Percentiles rank a stretch among this genome's conserved stretches.
Evolutionary conservation across 2,329 filamentous ascomycete species (phyloP).

Genomic region (Seiridium cupressi): DNA sequence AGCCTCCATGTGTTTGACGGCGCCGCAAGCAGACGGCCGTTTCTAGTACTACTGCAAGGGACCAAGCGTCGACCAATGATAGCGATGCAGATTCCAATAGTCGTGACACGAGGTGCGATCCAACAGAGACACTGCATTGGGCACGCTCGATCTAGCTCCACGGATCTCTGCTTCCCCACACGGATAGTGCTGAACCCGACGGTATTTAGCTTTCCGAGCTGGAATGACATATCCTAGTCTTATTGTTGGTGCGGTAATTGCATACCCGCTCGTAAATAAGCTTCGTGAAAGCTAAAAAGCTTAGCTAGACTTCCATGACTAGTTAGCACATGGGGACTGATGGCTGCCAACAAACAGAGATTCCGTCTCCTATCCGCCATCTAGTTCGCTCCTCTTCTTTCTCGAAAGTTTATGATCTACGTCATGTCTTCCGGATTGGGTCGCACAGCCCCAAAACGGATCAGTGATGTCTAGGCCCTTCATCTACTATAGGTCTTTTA

Average conservation of each 20-base stretch:
- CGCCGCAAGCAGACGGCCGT: neutral
- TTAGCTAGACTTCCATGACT: neutral
- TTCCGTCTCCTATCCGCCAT: too few relatives aligned
- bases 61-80: neutral
- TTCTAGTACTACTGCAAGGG: neutral
- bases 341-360: neutral
- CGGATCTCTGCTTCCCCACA: neutral
- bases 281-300: neutral
- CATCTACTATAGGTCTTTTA: too few relatives aligned
- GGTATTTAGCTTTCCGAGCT: neutral
- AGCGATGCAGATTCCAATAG: neutral
- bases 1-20: neutral
- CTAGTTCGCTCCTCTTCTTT: too few relatives aligned
- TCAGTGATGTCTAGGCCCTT: too few relatives aligned
- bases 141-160: neutral
- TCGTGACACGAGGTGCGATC: neutral
- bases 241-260: neutral
- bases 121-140: neutral
- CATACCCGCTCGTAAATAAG: neutral
- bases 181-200: neutral
- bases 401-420: too few relatives aligned
- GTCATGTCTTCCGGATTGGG: too few relatives aligned
- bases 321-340: neutral
- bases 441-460: too few relatives aligned
- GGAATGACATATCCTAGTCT: neutral